Evolutionary conservation across 768 basidiomycete genomes (phyloP), one percentile per base, ranked within the genome.

Genomic region (Candolleomyces aberdarensis): DNA sequence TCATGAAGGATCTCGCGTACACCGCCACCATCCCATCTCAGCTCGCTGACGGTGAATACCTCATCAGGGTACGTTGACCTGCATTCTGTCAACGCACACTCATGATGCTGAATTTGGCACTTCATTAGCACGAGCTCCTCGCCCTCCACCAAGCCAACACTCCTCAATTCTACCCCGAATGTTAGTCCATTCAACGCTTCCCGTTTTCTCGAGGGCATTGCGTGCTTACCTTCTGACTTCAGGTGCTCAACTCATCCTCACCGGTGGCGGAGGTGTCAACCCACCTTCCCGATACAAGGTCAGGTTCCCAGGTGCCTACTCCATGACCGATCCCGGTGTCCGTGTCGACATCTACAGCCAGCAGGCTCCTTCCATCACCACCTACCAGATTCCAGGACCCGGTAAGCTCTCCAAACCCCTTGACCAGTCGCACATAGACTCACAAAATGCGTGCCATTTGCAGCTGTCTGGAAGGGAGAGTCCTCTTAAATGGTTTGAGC

Each of bases 151-250:
- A 74, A 50, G 73, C 75, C 59, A 75, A 77, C 63, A 74, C 72
- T 9, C 75, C 76, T 22, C 75, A 76, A 62, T 76, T 76, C 70
- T 77, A 76, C 65, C 76, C 76, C 11, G 76, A 76, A 64, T 77
- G 76, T 72, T 40, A 11, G 61, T 62, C 56, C 26, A 52, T 19
- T 26, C 20, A 14, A 32, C 20, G 14, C 32, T 36, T 36, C 22
- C 47, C 17, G n/a, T 55, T 17, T 11, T 13, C 26, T 11, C 15
- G 31, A 17, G 53, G 6, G 11, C 36, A 7, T 36, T 36, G 36
- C 36, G 6, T 36, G 36, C 36, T 36, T n/a, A 36, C 52, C 13
- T 41, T 48, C 13, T 31, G 8, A 6, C 36, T 36, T 36, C 44
- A 70, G 70, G 68, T 55, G 76, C 65, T 44, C 77, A 78, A 61